These are phyloP conservation scores for Diaporthe citri DNA, from an alignment of 2,329 filamentous ascomycete species.

Conservation along the genomic window DNA sequence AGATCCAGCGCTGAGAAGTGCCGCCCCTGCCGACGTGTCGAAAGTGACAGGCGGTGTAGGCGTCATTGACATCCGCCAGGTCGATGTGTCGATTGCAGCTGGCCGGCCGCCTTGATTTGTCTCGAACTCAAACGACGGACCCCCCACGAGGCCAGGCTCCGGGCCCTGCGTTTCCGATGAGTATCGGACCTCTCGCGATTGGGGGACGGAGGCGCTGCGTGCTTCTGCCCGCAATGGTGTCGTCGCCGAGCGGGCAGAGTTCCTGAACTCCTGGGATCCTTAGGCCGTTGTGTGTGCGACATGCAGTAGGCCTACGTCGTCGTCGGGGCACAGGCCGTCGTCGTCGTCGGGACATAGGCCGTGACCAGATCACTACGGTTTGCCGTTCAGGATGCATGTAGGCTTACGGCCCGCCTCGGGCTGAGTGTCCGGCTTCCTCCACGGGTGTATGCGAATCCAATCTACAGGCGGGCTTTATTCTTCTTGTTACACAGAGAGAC, in stretches of 20 bases:
- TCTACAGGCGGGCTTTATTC: not conserved
- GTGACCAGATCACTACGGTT: not conserved
- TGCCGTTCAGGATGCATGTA: not conserved
- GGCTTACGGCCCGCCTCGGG: not conserved
- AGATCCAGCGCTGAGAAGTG: slow-evolving; percentile 1
- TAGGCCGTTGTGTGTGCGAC: not conserved
- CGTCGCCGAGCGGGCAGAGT: not conserved
- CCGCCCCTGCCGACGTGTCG: not conserved
- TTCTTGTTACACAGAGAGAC: not conserved
- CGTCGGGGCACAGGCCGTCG: no score
- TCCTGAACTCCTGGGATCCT: not conserved
- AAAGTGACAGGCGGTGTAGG: slow-evolving; percentile 6
- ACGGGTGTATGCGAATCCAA: not conserved
- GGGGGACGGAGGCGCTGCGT: not conserved
- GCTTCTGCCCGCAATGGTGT: not conserved
- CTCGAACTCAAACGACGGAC: not conserved
- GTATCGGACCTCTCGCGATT: not conserved
- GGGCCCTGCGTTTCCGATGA: not conserved
- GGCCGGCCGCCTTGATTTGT: not conserved
- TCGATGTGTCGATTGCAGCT: not conserved
- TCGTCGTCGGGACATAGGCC: not conserved
- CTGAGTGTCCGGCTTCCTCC: not conserved
- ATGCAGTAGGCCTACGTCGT: not conserved
- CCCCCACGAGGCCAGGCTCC: not conserved
- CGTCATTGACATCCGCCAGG: not conserved